Evolutionary conservation across 2,329 filamentous ascomycete species (phyloP).

Genomic region (Diaporthe australafricana): DNA sequence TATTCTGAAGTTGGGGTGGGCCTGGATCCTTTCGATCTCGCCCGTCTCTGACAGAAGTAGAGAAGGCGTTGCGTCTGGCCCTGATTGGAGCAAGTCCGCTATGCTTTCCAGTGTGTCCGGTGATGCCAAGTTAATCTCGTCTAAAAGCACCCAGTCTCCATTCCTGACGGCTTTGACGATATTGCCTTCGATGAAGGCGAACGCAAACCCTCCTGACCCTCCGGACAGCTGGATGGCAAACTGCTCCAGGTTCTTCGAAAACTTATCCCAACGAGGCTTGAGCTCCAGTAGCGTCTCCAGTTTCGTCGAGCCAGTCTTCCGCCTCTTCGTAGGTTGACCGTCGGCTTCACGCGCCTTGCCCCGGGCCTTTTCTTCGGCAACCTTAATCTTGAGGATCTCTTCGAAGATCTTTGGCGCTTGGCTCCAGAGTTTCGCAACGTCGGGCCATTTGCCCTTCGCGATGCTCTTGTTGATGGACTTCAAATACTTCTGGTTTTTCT

Average conservation of each 20-base stretch:
- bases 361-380: constrained; percentile 58
- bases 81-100: constrained; percentile 84
- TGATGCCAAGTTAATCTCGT: constrained; percentile 97
- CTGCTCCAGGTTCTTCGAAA: constrained; percentile 78
- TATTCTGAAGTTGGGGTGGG: constrained; percentile 92
- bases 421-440: constrained; percentile 85
- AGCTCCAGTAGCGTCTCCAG: constrained; percentile 71
- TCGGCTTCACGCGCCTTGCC: constrained; percentile 53
- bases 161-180: constrained; percentile 96
- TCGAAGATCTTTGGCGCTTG: constrained; percentile 91
- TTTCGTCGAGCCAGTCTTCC: constrained; percentile 72
- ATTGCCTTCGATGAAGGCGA: constrained; percentile 95
- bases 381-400: constrained; percentile 69
- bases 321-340: constrained; percentile 75
- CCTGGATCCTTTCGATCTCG: constrained; percentile 88
- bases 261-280: constrained; percentile 80
- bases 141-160: constrained; percentile 95
- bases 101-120: constrained; percentile 96
- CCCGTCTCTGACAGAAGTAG: constrained; percentile 93
- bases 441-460: constrained; percentile 87
- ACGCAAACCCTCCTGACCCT: constrained; percentile 83
- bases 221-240: constrained; percentile 84
- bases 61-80: constrained; percentile 78
- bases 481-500: constrained; percentile 89
- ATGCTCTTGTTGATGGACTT: constrained; percentile 84